Percentiles rank a stretch among this genome's conserved stretches.
phyloP scores from a whole-genome alignment of 805 yeast genomes.

The Kuraishia floccosa region DNA sequence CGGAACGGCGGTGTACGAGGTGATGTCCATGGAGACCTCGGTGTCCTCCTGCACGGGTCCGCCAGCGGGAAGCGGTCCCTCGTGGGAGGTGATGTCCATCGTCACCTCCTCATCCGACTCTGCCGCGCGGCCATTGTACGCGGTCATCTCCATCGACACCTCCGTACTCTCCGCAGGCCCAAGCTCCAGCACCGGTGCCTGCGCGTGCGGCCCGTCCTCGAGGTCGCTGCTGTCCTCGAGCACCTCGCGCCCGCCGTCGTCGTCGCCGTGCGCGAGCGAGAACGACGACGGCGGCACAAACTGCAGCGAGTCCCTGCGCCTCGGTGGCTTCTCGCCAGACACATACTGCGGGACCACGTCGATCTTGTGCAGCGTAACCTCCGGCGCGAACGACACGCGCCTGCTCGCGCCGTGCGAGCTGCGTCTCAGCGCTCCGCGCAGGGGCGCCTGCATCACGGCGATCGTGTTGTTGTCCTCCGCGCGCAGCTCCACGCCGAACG shows the following conservation, averaged over 20 bases:
- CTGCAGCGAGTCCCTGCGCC: conserved; percentile 16
- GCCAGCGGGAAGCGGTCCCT: background rate
- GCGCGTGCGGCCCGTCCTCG: too few relatives aligned
- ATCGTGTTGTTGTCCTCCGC: conserved; percentile 1
- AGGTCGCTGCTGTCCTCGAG: conserved; percentile 6
- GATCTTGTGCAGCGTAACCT: conserved; percentile 53
- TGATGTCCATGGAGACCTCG: conserved; percentile 14
- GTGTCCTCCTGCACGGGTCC: conserved; percentile 4
- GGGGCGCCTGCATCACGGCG: conserved; percentile 4
- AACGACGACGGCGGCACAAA: conserved; percentile 15
- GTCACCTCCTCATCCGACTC: background rate
- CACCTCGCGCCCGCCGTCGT: conserved; percentile 3
- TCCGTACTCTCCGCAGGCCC: background rate
- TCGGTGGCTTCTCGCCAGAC: conserved; percentile 8
- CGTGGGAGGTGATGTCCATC: background rate
- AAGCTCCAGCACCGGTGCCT: too few relatives aligned
- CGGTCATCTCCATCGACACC: conserved; percentile 2
- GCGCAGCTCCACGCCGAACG: background rate
- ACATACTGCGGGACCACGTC: conserved; percentile 20
- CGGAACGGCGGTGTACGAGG: conserved; percentile 8
- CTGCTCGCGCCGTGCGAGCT: conserved; percentile 19
- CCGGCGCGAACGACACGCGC: conserved; percentile 71
- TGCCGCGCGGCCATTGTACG: background rate
- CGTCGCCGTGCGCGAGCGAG: conserved; percentile 1
- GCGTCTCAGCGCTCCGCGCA: background rate